Evolutionary conservation across 108 stramenopile species (phyloP), one percentile per base, ranked within the genome.

Genomic region (Skeletonema grethae): DNA sequence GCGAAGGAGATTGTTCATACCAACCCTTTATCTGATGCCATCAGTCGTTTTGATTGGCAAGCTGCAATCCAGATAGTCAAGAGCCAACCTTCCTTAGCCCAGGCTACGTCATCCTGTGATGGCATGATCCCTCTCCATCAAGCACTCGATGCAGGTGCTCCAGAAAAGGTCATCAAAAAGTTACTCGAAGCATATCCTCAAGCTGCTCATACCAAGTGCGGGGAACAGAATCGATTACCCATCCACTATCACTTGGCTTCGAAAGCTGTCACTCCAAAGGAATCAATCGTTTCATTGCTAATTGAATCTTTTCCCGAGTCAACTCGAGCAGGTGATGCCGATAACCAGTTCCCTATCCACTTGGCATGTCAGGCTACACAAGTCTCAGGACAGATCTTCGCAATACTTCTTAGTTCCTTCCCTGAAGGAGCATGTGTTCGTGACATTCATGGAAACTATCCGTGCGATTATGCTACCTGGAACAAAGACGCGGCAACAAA

Each of bases 341-440:
- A 53, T 8, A 22, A 20, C 9, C 20, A 53, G 22, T 5, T 53
- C n/a, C 50, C 50, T 2, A 53, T 53, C 22, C 50, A 53, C 22
- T 53, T 53, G 50, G 50, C 50, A 53, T 53, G 50, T 24, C 50
- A 53, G 50, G 50, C 50, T 22, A 9, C 50, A 20, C 15, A 24
- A 22, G 50, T 53, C 9, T 53, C 50, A 0, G 18, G 22, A 5
- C 18, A 53, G 0, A 22, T 53, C 4, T 53, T 53, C 7, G 50
- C 50, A 9, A 22, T 22, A 22, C 50, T 53, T 22, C 50, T 53
- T 7, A 9, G 8, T 22, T 53, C 50, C 22, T 53, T 9, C 9
- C 50, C 50, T 22, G 50, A 53, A 22, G 50, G 50, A 22, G 50
- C 50, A 53, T 24, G 20, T 22, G 50, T 5, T 9, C 50, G 50